Base-by-base conservation (phyloP, 768 basidiomycete genomes). In the Termitomyces sp. region DNA sequence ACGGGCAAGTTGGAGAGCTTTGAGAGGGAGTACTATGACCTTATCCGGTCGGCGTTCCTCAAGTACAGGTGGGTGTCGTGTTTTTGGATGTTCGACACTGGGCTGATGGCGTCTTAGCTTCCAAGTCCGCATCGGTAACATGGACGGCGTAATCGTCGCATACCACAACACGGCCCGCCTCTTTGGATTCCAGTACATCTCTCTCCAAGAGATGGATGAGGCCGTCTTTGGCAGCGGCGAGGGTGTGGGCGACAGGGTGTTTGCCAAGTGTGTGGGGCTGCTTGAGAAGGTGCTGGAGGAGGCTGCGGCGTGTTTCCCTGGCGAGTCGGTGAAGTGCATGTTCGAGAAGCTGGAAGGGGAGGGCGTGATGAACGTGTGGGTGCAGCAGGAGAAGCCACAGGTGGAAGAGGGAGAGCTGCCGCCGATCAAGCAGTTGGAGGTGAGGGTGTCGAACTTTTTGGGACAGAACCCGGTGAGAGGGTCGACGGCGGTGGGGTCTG, bases 91-190 rank as follows among this genome's bases (percentile, higher is more conserved):
- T 16, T 10, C 14, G 20, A 20, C 22, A 16, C 4, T 13, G 3
- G 5, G 44, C 24, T 53, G 39, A 49, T 53, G 52, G 55, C 40
- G 24, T 44, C 54, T n/a, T 59, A 94, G 92, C 62, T 89, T 98
- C 76, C 96, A 99, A 79, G 95, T 84, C 2, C 87, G 96, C 5
- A 98, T 99, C 60, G 96, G 96, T 9, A 86, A 88, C 67, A 98
- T 98, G 96, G 95, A 97, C 67, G 96, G 96, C 16, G 88, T 98
- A 8, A 79, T 94, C 58, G 84, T 93, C 39, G 87, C 92, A 22
- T 93, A 91, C 67, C 91, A 93, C 67, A 97, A 96, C 61, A 95
- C 92, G 0, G 83, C 84, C 7, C 81, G 82, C 18, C 82, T 97
- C 50, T 94, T 94, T 65, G 96, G 96, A 1, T 98, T 98, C 77